Evolutionary conservation across 441 rosid genomes (phyloP), one percentile per base, ranked within the genome.

Genomic region (Macaranga tanarius): DNA sequence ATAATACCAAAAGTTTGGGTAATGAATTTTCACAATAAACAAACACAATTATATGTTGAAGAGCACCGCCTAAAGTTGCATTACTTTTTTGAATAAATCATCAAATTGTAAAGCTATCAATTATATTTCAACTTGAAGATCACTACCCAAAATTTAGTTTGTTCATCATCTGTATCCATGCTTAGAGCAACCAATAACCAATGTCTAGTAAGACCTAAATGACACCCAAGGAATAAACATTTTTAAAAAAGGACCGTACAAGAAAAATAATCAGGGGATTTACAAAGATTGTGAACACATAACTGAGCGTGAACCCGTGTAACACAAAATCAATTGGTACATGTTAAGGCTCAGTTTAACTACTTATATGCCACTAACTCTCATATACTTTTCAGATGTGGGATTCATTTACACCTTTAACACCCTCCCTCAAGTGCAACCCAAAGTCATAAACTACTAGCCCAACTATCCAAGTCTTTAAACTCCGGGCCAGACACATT

Each of bases 1-100:
- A 79, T 75, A 72, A 25, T 40, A 22, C 6, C 54, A 64, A 72
- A 76, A 28, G 20, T 23, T 55, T 2, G 26, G 15, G 38, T 50
- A 23, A 52, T 26, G 20, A 63, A n/a, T n/a, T 50, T 72, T 58
- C 45, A 4, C 62, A 57, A 31, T 65, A 22, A 38, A 64, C 6
- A 25, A 44, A n/a, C 20, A 64, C 16, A 20, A 61, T 9, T 50
- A 47, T 31, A 7, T 48, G n/a, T 61, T n/a, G 40, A 57, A 7
- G 58, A 23, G 26, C 19, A 25, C n/a, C 12, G 7, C 8, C 38
- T 19, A 26, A 26, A 23, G 42, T 34, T 66, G 40, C 45, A 50
- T 19, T 51, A 51, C 28, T 26, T 66, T 56, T 40, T 15, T 23
- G 17, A 69, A 42, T 5, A 16, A 57, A 23, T 23, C 12, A 65